A percentile compares a stretch with the other conserved stretches of the same genome.
These are phyloP conservation scores for Bombardia bombarda DNA, from an alignment of 495 filamentous ascomycete species.

Conservation along the genomic window DNA sequence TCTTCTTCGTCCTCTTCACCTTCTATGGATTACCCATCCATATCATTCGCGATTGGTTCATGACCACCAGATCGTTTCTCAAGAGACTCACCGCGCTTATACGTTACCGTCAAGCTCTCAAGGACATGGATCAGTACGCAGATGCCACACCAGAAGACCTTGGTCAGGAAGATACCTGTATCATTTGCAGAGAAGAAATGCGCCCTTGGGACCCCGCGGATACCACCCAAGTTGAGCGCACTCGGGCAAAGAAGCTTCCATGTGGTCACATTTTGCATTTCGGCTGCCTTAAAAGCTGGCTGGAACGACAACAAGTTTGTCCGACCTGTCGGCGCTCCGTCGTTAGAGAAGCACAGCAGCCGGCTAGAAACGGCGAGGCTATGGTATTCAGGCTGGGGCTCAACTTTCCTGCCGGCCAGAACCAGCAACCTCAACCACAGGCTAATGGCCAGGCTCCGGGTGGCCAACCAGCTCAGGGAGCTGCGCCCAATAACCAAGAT, in stretches of 20 bases:
- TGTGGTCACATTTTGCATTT: conserved; percentile 95
- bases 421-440: conserved; percentile 18
- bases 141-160: conserved; percentile 89
- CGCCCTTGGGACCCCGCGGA: conserved; percentile 53
- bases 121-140: conserved; percentile 85
- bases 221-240: conserved; percentile 59
- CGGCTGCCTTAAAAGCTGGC: conserved; percentile 88
- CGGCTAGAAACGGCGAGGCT: conserved; percentile 19
- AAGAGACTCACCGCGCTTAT: conserved; percentile 82
- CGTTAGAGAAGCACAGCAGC: conserved; percentile 29
- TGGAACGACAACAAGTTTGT: conserved; percentile 97
- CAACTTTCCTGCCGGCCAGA: conserved; percentile 21
- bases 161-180: conserved; percentile 80
- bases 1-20: conserved; percentile 85
- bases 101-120: conserved; percentile 77
- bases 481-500: conserved; percentile 17
- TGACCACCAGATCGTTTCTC: conserved; percentile 85
- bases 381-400: conserved; percentile 22
- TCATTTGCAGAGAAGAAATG: conserved; percentile 98
- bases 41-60: conserved; percentile 88
- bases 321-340: conserved; percentile 89
- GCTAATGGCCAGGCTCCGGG: conserved; percentile 20
- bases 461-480: conserved; percentile 59
- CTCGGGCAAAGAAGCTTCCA: conserved; percentile 87
- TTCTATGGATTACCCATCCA: conserved; percentile 96